Percentiles rank a stretch among this genome's conserved stretches.
phyloP scores from a whole-genome alignment of 2,329 filamentous ascomycete species.

The Seiridium cupressi region DNA sequence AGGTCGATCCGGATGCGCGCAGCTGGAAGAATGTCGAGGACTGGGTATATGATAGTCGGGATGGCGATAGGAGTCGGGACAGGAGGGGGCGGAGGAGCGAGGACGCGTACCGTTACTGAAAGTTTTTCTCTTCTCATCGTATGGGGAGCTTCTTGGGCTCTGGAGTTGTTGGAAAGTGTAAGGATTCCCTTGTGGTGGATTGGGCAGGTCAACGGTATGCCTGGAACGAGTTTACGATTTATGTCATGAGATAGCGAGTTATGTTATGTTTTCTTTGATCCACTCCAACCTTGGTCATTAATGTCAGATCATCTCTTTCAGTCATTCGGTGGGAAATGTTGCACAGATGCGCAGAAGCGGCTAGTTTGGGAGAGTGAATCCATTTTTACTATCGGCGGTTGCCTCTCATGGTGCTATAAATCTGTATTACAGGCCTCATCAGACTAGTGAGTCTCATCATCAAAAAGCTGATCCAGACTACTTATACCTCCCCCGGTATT shows the following conservation, averaged over 20 bases:
- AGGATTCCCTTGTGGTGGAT: not conserved
- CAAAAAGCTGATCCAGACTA: too few relatives aligned
- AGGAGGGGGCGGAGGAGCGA: not conserved
- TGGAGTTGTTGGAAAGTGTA: not conserved
- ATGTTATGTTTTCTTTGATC: not conserved
- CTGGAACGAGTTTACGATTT: not conserved
- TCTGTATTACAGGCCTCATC: too few relatives aligned
- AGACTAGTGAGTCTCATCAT: too few relatives aligned
- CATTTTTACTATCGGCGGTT: too few relatives aligned
- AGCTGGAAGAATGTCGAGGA: constrained; percentile 32
- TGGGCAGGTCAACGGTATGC: not conserved
- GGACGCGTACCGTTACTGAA: constrained; percentile 3
- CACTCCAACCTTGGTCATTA: not conserved
- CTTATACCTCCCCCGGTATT: too few relatives aligned
- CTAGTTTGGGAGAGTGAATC: too few relatives aligned
- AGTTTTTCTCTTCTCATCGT: not conserved
- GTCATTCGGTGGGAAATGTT: too few relatives aligned
- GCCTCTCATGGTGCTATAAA: too few relatives aligned
- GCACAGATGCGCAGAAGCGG: too few relatives aligned
- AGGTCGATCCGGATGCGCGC: constrained; percentile 26
- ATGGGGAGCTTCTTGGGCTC: not conserved
- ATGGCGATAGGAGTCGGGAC: constrained; percentile 10
- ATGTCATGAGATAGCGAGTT: not conserved
- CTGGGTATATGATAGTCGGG: constrained; percentile 25
- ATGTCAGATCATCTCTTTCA: not conserved